These are phyloP conservation scores for Fusarium sp. DNA, from an alignment of 2,329 filamentous ascomycete species.

Conservation along the genomic window DNA sequence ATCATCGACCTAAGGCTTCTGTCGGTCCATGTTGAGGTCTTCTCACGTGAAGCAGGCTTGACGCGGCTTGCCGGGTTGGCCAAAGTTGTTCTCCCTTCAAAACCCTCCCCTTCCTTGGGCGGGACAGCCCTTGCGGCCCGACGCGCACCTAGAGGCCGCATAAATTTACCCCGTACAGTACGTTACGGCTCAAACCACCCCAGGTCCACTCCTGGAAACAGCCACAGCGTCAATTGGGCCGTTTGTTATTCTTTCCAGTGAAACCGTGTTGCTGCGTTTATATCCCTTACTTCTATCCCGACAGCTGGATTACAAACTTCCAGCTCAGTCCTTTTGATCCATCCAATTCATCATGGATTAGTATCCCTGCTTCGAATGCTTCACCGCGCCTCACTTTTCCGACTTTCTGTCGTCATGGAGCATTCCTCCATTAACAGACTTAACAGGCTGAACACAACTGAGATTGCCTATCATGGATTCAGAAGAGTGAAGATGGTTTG, in stretches of 20 bases:
- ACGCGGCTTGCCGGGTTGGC: slow-evolving; percentile 43
- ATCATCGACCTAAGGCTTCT: slow-evolving; percentile 8
- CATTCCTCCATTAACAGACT: not conserved
- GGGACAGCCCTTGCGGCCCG: slow-evolving; percentile 47
- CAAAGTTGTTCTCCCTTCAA: slow-evolving; percentile 38
- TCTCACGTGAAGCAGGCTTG: slow-evolving; percentile 44
- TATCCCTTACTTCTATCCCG: slow-evolving; percentile 12
- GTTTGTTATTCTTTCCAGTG: not conserved
- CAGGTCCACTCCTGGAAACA: slow-evolving; percentile 16
- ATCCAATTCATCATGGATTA: not conserved
- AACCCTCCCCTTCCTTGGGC: slow-evolving; percentile 39
- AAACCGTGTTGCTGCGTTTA: not conserved
- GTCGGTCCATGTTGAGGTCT: slow-evolving; percentile 13
- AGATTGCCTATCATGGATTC: not conserved
- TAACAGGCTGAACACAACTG: not conserved
- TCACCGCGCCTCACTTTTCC: slow-evolving; percentile 3
- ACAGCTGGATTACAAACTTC: slow-evolving; percentile 11
- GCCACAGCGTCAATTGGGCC: slow-evolving; percentile 17
- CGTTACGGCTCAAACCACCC: slow-evolving; percentile 31
- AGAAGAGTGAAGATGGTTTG: not conserved
- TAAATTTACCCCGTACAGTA: slow-evolving; percentile 24
- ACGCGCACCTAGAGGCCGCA: slow-evolving; percentile 43
- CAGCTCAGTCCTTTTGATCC: not conserved
- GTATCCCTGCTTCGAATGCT: not conserved
- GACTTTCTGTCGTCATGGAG: not conserved